Evolutionary conservation across 768 basidiomycete species (phyloP), one percentile per base, ranked within the genome.

Genomic region (Gelatoporia subvermispora): DNA sequence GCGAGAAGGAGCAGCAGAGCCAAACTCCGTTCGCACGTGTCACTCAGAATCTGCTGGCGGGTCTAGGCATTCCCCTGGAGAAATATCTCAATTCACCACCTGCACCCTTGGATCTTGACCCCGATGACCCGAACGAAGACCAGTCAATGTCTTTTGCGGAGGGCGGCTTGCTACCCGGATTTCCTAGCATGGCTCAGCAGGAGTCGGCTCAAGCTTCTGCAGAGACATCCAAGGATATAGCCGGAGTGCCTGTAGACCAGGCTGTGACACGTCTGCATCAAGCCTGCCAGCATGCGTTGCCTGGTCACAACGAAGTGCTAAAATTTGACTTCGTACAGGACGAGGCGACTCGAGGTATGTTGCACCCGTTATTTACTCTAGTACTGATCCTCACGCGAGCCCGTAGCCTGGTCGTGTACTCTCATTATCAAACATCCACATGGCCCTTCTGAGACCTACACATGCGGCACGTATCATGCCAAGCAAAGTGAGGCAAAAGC

Each of bases 401-500:
- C 42, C 8, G 8, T 57, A 85, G 81, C 59, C 50, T 81, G 77
- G 57, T 75, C 77, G 45, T 84, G 84, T 54, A 79, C 81, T 42
- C 60, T 85, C 35, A 82, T 80, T 1, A 76, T 85, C 49, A 77
- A 70, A 1, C 78, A 75, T 18, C 81, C 79, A 0, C 71, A 76
- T 25, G 81, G 79, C 16, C 48, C 61, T 2, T 64, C 65, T 4
- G 71, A 81, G 39, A 75, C 77, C 0, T 85, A 84, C 65, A 70
- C 73, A 21, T 79, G 81, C 0, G 69, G 75, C 21, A 64, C 71
- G 13, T 38, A 60, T 2, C 77, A 73, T 52, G 37, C 67, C 15
- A 70, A 71, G 34, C 75, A 77, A 54, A 65, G 53, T 35, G 82
- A 83, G 11, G 84, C 84, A 0, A 80, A 78, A 50, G 65, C 63